Conservation (phyloP, 345 rosid species). For the Gossypium thurberi region DNA sequence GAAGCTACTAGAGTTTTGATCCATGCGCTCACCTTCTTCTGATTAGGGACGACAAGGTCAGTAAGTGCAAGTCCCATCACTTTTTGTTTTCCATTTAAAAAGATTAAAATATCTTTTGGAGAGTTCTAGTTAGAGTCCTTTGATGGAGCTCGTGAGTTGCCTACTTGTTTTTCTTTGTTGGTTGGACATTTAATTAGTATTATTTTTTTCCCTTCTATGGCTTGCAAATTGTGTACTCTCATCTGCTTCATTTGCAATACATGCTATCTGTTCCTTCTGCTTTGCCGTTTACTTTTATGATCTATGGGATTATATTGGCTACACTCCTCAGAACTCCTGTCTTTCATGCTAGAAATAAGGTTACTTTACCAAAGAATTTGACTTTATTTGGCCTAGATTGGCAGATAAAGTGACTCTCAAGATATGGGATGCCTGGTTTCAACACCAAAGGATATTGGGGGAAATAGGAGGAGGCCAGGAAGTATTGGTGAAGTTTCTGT, state of each 20-base stretch:
- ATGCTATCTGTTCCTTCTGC: constrained; percentile 22
- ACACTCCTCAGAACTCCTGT: background rate
- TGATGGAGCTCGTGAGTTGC: constrained; percentile 65
- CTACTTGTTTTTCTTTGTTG: constrained; percentile 48
- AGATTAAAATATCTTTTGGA: constrained; percentile 28
- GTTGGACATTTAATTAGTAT: constrained; percentile 51
- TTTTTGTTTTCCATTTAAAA: constrained; percentile 1
- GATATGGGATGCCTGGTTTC: constrained; percentile 94
- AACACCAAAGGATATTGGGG: constrained; percentile 71
- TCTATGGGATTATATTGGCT: constrained; percentile 17
- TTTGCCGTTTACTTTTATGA: constrained; percentile 4
- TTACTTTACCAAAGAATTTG: constrained; percentile 6
- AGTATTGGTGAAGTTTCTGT: constrained; percentile 89
- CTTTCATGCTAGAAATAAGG: background rate
- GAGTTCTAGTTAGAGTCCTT: constrained; percentile 32
- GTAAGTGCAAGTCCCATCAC: constrained; percentile 8
- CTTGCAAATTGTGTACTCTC: constrained; percentile 24
- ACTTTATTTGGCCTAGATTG: constrained; percentile 17
- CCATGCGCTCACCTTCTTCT: constrained; percentile 28
- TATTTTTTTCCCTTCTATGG: background rate
- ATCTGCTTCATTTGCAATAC: constrained; percentile 23
- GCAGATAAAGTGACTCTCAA: constrained; percentile 25
- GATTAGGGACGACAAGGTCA: constrained; percentile 31
- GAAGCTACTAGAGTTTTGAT: constrained; percentile 30
- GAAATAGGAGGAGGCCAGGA: constrained; percentile 73